Conservation (phyloP, 345 rosid genomes). For the Litchi chinensis region DNA sequence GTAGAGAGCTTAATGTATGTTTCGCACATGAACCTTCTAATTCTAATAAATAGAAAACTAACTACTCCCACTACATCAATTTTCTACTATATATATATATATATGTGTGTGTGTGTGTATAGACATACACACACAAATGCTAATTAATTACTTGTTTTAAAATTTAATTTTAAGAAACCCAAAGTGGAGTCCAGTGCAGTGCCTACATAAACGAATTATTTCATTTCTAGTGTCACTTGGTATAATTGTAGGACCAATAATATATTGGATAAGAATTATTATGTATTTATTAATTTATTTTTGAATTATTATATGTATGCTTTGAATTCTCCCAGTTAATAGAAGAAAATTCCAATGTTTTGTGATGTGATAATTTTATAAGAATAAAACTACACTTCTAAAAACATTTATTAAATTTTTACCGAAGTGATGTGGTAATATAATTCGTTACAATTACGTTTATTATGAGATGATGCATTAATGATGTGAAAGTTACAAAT, state of each 20-base stretch:
- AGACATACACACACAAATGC: neutral
- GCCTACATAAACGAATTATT: neutral
- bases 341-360: too few relatives aligned
- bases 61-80: slow-evolving; percentile 27
- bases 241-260: neutral
- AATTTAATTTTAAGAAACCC: neutral
- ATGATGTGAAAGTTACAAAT: too few relatives aligned
- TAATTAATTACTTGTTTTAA: neutral
- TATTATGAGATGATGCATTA: too few relatives aligned
- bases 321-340: too few relatives aligned
- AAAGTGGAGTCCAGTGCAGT: slow-evolving; percentile 16
- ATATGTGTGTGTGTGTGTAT: neutral
- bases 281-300: too few relatives aligned
- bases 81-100: neutral
- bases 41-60: slow-evolving; percentile 9
- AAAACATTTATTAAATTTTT: too few relatives aligned
- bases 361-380: too few relatives aligned
- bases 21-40: neutral
- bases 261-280: neutral
- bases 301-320: too few relatives aligned
- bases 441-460: too few relatives aligned
- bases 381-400: too few relatives aligned
- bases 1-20: neutral
- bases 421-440: too few relatives aligned
- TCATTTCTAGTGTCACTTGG: neutral